A percentile compares a stretch with the other conserved stretches of the same genome.
Evolutionary conservation across 176 grass and related monocot genomes (phyloP).

Genomic region (Melocanna baccifera): DNA sequence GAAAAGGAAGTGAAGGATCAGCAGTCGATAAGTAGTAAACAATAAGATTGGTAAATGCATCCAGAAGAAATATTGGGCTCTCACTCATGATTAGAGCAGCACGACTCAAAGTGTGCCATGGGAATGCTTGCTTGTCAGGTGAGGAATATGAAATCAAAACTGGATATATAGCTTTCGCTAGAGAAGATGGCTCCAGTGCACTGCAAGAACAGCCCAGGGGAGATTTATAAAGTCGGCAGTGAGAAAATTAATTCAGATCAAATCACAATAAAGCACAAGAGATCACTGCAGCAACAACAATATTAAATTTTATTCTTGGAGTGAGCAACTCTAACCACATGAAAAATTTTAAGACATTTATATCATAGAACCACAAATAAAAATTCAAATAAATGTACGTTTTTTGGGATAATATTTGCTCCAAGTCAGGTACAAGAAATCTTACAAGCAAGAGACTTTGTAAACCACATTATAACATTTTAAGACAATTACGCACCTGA

Average conservation of each 20-base stretch:
- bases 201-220: constrained; percentile 51
- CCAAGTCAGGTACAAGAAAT: background rate
- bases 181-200: constrained; percentile 66
- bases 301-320: background rate
- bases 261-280: background rate
- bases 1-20: constrained; percentile 79
- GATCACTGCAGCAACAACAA: background rate
- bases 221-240: constrained; percentile 14
- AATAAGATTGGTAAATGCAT: constrained; percentile 85
- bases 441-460: background rate
- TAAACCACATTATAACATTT: background rate
- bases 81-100: constrained; percentile 88
- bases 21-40: constrained; percentile 74
- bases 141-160: constrained; percentile 73
- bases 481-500: constrained; percentile 56
- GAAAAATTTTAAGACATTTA: constrained; percentile 8
- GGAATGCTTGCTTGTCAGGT: constrained; percentile 89
- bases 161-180: constrained; percentile 82
- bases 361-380: background rate
- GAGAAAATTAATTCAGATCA: constrained; percentile 5
- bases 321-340: background rate
- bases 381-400: background rate
- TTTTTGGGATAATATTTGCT: background rate
- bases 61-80: constrained; percentile 90
- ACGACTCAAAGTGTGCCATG: constrained; percentile 74